Conservation (phyloP, 140 eudicot species). For the Cichorium intybus region DNA sequence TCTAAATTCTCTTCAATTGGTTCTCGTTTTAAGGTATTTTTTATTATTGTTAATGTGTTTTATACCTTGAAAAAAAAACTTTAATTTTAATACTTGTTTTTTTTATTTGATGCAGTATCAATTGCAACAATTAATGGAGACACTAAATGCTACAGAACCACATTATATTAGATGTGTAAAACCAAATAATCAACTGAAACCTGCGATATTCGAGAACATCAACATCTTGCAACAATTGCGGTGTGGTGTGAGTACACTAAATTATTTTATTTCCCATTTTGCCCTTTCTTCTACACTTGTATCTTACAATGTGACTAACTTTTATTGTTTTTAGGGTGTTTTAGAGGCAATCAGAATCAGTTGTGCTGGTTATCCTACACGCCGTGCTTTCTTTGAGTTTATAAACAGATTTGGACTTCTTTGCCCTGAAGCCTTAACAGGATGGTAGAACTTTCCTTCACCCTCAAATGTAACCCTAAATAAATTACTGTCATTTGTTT, state of each 20-base stretch:
- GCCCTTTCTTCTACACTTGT: background rate
- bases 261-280: background rate
- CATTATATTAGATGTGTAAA: slow-evolving; percentile 94
- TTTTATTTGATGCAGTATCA: slow-evolving; percentile 59
- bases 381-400: slow-evolving; percentile 94
- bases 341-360: slow-evolving; percentile 98
- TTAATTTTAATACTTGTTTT: background rate
- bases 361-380: slow-evolving; percentile 99
- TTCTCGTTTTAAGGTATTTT: slow-evolving; percentile 90
- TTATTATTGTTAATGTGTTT: background rate
- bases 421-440: slow-evolving; percentile 72
- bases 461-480: slow-evolving; percentile 25
- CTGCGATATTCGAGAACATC: slow-evolving; percentile 84
- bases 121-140: slow-evolving; percentile 94
- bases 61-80: background rate
- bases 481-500: slow-evolving; percentile 11
- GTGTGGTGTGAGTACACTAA: slow-evolving; percentile 85
- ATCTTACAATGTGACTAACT: background rate
- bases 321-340: slow-evolving; percentile 64
- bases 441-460: slow-evolving; percentile 52
- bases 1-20: slow-evolving; percentile 97
- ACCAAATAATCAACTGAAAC: slow-evolving; percentile 94
- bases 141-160: slow-evolving; percentile 87
- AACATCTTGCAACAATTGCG: slow-evolving; percentile 95
- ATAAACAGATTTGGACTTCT: slow-evolving; percentile 96